Evolutionary conservation across 192 early-diverging fungal genomes (phyloP).

Genomic region (Podochytrium sp.): DNA sequence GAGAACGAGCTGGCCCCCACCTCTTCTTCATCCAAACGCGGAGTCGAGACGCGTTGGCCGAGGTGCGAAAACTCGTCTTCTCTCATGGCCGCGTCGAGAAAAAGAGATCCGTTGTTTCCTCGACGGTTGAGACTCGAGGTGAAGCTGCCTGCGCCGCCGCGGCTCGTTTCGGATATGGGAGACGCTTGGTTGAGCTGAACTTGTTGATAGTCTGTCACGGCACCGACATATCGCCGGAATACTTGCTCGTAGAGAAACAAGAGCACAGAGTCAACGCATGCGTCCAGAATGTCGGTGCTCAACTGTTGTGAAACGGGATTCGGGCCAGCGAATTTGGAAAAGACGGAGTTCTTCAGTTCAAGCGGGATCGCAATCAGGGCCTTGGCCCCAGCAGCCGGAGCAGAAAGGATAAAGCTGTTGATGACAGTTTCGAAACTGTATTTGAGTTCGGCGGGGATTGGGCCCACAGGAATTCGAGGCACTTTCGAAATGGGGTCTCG

Average conservation of each 20-base stretch:
- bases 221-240: neutral
- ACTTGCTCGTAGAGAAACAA: slow-evolving; percentile 4
- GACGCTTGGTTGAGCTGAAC: neutral
- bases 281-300: neutral
- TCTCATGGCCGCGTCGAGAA: neutral
- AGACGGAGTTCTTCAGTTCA: neutral
- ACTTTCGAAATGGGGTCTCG: neutral
- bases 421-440: slow-evolving; percentile 4
- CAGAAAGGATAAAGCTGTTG: neutral
- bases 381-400: neutral
- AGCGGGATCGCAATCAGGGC: neutral
- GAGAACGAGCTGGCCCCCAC: neutral
- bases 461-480: neutral
- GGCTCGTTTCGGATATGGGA: neutral
- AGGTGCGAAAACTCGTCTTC: neutral
- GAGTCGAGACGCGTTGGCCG: neutral
- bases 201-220: neutral
- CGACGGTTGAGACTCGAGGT: neutral
- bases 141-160: neutral
- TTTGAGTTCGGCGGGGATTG: neutral
- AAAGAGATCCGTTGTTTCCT: neutral
- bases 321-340: neutral
- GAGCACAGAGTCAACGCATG: slow-evolving; percentile 6
- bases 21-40: neutral
- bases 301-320: too few relatives aligned